Conservation (phyloP, 768 basidiomycete species). For the Lepiota venenata region DNA sequence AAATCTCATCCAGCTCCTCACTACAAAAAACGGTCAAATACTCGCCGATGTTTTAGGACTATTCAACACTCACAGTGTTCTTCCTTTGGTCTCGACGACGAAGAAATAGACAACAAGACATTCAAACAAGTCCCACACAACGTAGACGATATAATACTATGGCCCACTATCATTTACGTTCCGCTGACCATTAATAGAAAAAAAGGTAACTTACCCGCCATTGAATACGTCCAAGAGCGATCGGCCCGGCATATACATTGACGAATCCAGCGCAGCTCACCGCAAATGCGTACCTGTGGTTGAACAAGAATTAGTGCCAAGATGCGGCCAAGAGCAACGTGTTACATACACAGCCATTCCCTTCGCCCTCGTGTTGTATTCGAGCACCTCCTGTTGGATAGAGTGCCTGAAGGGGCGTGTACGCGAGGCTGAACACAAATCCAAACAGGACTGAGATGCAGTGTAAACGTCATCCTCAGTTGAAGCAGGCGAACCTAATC, state of each 20-base stretch:
- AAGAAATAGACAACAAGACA: conserved; percentile 33
- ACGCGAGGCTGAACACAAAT: conserved; percentile 50
- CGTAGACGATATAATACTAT: conserved; percentile 36
- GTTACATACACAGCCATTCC: conserved; percentile 51
- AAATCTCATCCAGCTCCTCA: conserved; percentile 41
- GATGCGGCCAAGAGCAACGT: neutral
- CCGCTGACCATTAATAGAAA: neutral
- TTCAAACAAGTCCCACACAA: conserved; percentile 38
- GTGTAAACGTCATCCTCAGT: conserved; percentile 14
- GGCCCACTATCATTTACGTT: neutral
- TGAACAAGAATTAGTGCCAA: neutral
- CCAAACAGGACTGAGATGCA: conserved; percentile 45
- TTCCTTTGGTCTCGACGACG: conserved; percentile 39
- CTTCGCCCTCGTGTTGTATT: conserved; percentile 57
- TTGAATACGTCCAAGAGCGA: conserved; percentile 29
- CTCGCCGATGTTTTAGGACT: neutral
- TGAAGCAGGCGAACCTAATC: neutral
- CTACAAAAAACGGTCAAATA: conserved; percentile 17
- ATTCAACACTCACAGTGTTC: conserved; percentile 32
- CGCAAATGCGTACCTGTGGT: conserved; percentile 36
- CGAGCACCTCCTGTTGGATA: conserved; percentile 54
- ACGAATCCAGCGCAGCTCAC: conserved; percentile 43
- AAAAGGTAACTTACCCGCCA: conserved; percentile 27
- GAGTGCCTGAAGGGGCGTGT: conserved; percentile 57
- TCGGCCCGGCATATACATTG: conserved; percentile 48